These are phyloP conservation scores for Stemphylium beticola DNA, from an alignment of 2,329 filamentous ascomycete species.

Conservation along the genomic window DNA sequence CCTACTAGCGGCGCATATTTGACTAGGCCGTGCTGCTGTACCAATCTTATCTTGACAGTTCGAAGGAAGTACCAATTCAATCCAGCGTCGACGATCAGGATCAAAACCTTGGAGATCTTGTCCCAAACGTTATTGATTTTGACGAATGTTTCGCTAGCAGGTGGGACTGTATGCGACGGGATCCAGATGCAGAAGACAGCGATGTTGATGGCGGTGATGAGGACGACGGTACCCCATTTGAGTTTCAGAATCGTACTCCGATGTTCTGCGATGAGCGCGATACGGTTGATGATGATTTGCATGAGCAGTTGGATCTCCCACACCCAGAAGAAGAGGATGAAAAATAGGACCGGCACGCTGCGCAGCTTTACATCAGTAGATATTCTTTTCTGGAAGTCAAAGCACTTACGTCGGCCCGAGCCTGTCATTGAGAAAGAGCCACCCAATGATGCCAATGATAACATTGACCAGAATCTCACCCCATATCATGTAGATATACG, in stretches of 20 bases:
- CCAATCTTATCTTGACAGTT: slow-evolving; percentile 48
- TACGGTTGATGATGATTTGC: slow-evolving; percentile 64
- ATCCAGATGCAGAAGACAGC: slow-evolving; percentile 63
- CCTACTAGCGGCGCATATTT: slow-evolving; percentile 51
- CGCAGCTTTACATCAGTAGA: neutral
- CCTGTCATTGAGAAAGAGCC: slow-evolving; percentile 39
- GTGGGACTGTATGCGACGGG: slow-evolving; percentile 51
- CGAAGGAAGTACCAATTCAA: slow-evolving; percentile 62
- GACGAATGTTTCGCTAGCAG: slow-evolving; percentile 49
- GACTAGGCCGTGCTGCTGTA: slow-evolving; percentile 47
- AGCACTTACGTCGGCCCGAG: slow-evolving; percentile 39
- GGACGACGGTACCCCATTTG: slow-evolving; percentile 55
- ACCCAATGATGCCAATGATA: slow-evolving; percentile 38
- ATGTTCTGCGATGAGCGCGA: slow-evolving; percentile 57
- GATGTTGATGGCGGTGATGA: slow-evolving; percentile 60
- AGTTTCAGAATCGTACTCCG: slow-evolving; percentile 47
- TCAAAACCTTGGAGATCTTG: slow-evolving; percentile 59
- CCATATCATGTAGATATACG: slow-evolving; percentile 48
- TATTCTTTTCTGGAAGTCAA: neutral
- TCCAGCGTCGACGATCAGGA: slow-evolving; percentile 57
- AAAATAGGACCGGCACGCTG: slow-evolving; percentile 42
- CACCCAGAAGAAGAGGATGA: slow-evolving; percentile 42
- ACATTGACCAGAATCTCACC: slow-evolving; percentile 41
- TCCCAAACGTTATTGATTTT: slow-evolving; percentile 61
- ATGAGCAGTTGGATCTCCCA: slow-evolving; percentile 57